phyloP scores from a whole-genome alignment of 2,329 filamentous ascomycete species.

The Teratosphaeria pseudoeucalypti region DNA sequence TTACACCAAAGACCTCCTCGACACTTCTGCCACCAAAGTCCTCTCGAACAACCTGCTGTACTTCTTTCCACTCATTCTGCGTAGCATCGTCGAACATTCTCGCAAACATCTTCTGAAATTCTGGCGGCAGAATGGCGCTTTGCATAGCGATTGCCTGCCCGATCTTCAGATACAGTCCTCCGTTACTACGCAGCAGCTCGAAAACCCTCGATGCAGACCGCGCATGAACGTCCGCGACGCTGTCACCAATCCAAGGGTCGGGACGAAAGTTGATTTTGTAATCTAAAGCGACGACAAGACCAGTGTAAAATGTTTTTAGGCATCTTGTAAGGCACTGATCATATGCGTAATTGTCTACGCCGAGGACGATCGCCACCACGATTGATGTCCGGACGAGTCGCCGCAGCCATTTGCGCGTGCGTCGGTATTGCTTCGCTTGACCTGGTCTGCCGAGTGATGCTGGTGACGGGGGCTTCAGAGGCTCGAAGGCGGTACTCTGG shows the following conservation, averaged over 20 bases:
- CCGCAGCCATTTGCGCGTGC: conserved; percentile 65
- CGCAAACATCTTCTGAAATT: conserved; percentile 93
- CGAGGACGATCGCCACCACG: conserved; percentile 52
- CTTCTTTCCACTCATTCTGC: conserved; percentile 77
- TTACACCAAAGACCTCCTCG: conserved; percentile 88
- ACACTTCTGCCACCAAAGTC: conserved; percentile 77
- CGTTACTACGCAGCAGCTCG: conserved; percentile 71
- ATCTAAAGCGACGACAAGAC: conserved; percentile 72
- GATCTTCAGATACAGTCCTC: conserved; percentile 92
- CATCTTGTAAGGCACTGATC: conserved; percentile 70
- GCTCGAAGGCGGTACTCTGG: conserved; percentile 30
- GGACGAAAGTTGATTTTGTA: conserved; percentile 95
- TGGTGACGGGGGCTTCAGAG: conserved; percentile 58
- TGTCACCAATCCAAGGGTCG: conserved; percentile 61
- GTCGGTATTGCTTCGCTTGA: conserved; percentile 59
- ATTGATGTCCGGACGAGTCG: conserved; percentile 55
- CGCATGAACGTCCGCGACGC: conserved; percentile 66
- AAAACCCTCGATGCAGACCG: conserved; percentile 78
- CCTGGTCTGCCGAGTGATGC: conserved; percentile 63
- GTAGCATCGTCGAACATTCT: conserved; percentile 97
- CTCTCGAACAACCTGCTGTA: conserved; percentile 73
- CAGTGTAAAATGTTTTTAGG: conserved; percentile 68
- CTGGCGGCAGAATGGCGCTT: conserved; percentile 80
- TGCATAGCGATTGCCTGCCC: conserved; percentile 99
- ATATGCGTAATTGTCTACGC: conserved; percentile 63